Evolutionary conservation across 345 rosid genomes (phyloP), one percentile per base, ranked within the genome.

Genomic region (Gossypium longicalyx): DNA sequence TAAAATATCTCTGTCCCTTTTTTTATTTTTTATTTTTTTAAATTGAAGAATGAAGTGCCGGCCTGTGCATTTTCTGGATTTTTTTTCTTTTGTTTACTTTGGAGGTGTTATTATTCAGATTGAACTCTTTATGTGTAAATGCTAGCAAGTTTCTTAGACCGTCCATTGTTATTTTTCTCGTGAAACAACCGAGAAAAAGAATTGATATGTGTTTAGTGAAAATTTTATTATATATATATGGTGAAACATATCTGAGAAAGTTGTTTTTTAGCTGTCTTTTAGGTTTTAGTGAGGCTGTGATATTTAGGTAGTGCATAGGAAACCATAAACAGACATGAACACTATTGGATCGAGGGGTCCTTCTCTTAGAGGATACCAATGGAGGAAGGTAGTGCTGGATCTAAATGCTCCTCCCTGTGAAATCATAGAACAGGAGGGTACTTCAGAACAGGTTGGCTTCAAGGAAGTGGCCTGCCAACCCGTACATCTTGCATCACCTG

Each of bases 321-420:
- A 51, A 51, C 4, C 44, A 27, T 69, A 49, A 51, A 13, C 43
- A 48, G 53, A 74, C 72, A 89, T 89, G 91, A 86, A 84, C 79
- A 60, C 80, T 67, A 84, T 72, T 71, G 81, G 79, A 23, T 54
- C 20, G 12, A 87, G 83, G 77, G 77, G 70, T 17, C 71, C 83
- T 79, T 71, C 84, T 23, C 25, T 85, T 44, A 85, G 87, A 74
- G 90, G 86, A 54, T 82, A 79, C 71, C 77, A 88, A 54, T 79
- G 89, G 61, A 89, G 87, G 87, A 90, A 82, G 82, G 56, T 80
- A 3, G 34, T 67, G 70, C 78, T 75, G 74, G 89, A 91, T 79
- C 77, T 91, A 62, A 87, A 85, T 71, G 81, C 62, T 54, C 89
- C 89, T 23, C 87, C 86, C 2, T 48, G 49, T 81, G 96, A 89